phyloP scores from a whole-genome alignment of 208 protist genomes.

The Trypanosoma caninum region DNA sequence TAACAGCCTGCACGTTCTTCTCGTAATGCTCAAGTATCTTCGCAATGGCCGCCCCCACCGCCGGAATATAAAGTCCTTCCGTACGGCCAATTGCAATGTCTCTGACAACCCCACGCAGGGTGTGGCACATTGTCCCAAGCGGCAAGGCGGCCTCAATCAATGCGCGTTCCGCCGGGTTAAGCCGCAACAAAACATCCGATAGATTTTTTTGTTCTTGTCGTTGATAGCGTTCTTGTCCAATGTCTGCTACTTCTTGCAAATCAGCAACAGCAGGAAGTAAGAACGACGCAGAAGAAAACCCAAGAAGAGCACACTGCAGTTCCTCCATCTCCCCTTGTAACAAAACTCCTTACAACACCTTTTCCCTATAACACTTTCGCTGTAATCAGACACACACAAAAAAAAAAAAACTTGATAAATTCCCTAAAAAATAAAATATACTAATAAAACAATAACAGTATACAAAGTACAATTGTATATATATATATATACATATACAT shows the following conservation, averaged over 20 bases:
- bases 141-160: slow-evolving; percentile 50
- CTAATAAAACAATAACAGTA: neutral
- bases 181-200: slow-evolving; percentile 19
- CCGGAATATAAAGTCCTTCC: slow-evolving; percentile 52
- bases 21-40: slow-evolving; percentile 51
- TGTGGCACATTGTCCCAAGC: slow-evolving; percentile 44
- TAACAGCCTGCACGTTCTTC: slow-evolving; percentile 35
- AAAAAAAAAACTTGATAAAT: neutral
- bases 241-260: neutral
- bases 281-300: slow-evolving; percentile 60
- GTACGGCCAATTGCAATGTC: slow-evolving; percentile 45
- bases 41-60: slow-evolving; percentile 44
- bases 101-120: slow-evolving; percentile 29
- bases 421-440: neutral
- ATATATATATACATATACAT: neutral
- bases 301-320: slow-evolving; percentile 73
- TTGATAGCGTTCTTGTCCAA: too few relatives aligned
- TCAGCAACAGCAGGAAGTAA: neutral
- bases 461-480: neutral
- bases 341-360: neutral
- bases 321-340: slow-evolving; percentile 63
- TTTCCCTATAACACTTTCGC: neutral
- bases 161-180: slow-evolving; percentile 65
- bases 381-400: neutral
- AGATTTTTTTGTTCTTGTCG: too few relatives aligned